These are phyloP conservation scores for Cladosporium oxysporum DNA, from an alignment of 2,329 filamentous ascomycete genomes.

Conservation along the genomic window DNA sequence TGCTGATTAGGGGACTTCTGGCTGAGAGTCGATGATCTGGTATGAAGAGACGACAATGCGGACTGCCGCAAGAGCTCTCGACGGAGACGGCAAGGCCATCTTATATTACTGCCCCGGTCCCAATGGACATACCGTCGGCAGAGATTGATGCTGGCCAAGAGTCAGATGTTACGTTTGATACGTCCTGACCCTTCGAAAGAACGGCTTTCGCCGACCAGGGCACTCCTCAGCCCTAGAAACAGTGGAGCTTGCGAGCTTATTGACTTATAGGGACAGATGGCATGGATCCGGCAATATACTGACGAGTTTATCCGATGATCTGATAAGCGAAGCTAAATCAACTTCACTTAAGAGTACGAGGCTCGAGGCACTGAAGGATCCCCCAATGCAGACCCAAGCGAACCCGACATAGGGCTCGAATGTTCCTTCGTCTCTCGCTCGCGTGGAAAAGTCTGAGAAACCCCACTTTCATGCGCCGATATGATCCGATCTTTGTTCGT, in stretches of 20 bases:
- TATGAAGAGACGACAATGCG: background rate
- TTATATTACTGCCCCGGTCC: background rate
- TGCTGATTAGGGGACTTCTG: background rate
- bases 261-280: background rate
- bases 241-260: background rate
- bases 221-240: background rate
- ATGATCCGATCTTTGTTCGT: background rate
- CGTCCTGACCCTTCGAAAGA: background rate
- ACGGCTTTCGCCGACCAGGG: background rate
- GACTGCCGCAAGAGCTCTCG: background rate
- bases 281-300: background rate
- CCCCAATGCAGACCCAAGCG: background rate
- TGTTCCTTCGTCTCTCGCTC: background rate
- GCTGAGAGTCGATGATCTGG: background rate
- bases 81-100: background rate
- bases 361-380: background rate
- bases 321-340: background rate
- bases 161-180: background rate
- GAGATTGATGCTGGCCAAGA: background rate
- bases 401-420: background rate
- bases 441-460: background rate
- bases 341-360: background rate
- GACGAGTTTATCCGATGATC: background rate
- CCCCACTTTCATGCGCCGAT: background rate
- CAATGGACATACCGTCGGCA: background rate